Conservation (phyloP, 768 basidiomycete species). For the Psilocybe sp. region DNA sequence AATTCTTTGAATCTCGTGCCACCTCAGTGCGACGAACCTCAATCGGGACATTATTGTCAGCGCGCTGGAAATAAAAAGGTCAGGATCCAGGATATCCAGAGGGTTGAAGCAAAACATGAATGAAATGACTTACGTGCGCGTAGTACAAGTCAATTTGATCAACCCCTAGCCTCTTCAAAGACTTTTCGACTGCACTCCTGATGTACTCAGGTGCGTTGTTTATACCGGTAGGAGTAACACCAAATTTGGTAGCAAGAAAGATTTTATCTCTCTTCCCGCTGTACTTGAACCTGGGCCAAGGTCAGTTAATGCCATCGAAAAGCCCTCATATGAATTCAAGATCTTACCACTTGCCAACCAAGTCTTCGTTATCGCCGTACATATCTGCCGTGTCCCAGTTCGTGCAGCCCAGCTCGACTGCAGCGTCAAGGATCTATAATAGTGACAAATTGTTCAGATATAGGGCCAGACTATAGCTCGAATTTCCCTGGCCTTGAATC, state of each 20-base stretch:
- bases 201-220: constrained; percentile 37
- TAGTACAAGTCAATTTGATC: constrained; percentile 44
- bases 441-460: not conserved
- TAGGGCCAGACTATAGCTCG: too few relatives aligned
- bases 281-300: constrained; percentile 38
- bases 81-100: not conserved
- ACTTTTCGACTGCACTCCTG: constrained; percentile 31
- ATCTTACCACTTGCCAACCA: constrained; percentile 40
- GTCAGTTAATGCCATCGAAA: not conserved
- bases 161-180: constrained; percentile 40
- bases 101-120: too few relatives aligned
- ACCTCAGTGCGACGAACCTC: constrained; percentile 28
- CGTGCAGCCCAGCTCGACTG: constrained; percentile 35
- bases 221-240: constrained; percentile 15
- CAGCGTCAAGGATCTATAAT: constrained; percentile 35
- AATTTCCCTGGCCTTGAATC: constrained; percentile 42
- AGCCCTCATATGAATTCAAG: not conserved
- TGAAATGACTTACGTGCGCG: constrained; percentile 29
- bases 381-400: constrained; percentile 46
- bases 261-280: constrained; percentile 51
- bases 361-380: constrained; percentile 39
- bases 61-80: constrained; percentile 15
- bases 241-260: constrained; percentile 60
- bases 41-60: constrained; percentile 40
- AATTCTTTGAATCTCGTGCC: not conserved